phyloP scores from a whole-genome alignment of 116 monocot species.

The Iris pallida region DNA sequence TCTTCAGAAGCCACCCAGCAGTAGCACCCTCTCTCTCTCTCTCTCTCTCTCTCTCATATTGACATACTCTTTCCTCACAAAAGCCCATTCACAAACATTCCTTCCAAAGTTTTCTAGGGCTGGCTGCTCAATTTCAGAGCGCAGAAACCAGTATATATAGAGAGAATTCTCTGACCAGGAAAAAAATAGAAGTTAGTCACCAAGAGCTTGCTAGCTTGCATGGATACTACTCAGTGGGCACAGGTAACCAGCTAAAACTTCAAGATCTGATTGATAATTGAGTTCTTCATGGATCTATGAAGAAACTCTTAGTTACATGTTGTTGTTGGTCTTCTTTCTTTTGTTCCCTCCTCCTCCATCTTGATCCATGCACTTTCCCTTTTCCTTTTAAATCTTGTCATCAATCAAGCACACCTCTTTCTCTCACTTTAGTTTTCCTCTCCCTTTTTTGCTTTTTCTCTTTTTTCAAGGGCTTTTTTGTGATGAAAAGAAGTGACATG shows the following conservation, averaged over 20 bases:
- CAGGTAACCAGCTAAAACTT: background rate
- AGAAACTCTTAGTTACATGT: no score
- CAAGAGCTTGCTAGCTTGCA: no score
- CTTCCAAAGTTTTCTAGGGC: conserved; percentile 5
- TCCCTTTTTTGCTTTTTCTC: background rate
- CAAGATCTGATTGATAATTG: conserved; percentile 1
- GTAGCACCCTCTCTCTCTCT: no score
- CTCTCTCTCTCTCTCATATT: background rate
- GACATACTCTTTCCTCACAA: conserved; percentile 1
- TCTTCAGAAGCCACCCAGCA: conserved; percentile 8
- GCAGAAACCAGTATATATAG: background rate
- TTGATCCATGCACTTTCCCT: no score
- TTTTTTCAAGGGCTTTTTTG: background rate
- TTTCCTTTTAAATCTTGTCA: conserved; percentile 7
- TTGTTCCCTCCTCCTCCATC: background rate
- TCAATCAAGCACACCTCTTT: conserved; percentile 7
- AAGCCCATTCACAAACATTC: background rate
- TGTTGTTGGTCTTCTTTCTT: conserved; percentile 7
- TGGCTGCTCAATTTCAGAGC: background rate
- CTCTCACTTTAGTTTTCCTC: background rate
- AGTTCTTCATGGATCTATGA: no score
- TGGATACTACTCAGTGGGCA: conserved; percentile 15
- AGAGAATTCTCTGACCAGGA: background rate
- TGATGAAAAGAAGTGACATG: conserved; percentile 5
- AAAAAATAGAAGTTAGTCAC: background rate